Evolutionary conservation across 768 basidiomycete genomes (phyloP).

Genomic region (Russula vinacea): DNA sequence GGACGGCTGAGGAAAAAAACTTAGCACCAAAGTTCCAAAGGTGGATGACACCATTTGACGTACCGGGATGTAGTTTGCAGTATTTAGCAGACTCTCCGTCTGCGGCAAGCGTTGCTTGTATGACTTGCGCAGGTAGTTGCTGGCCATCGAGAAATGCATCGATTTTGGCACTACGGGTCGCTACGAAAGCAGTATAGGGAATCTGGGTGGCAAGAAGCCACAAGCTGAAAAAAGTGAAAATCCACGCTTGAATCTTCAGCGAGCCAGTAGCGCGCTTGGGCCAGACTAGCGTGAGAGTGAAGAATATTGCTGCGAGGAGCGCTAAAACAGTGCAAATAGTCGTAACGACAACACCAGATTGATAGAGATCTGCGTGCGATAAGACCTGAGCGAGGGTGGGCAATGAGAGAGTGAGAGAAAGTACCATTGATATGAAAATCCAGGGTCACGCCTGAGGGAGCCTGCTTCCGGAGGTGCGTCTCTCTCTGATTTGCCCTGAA

Average conservation of each 20-base stretch:
- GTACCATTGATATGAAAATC: conserved; percentile 26
- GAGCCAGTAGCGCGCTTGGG: conserved; percentile 12
- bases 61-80: conserved; percentile 17
- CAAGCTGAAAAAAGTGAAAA: conserved; percentile 42
- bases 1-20: conserved; percentile 10
- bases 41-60: neutral
- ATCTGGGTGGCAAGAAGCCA: conserved; percentile 52
- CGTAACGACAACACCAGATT: conserved; percentile 25
- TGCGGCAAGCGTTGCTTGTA: conserved; percentile 36
- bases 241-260: conserved; percentile 36
- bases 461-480: conserved; percentile 7
- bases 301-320: conserved; percentile 38
- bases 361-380: conserved; percentile 31
- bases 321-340: conserved; percentile 34
- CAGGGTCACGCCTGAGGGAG: conserved; percentile 25
- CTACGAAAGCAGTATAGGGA: conserved; percentile 47
- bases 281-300: conserved; percentile 33
- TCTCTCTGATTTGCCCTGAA: conserved; percentile 24
- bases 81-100: conserved; percentile 14
- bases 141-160: conserved; percentile 41
- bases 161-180: conserved; percentile 46
- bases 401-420: conserved; percentile 24
- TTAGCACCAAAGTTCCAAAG: neutral
- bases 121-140: conserved; percentile 38
- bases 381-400: conserved; percentile 22